These are phyloP conservation scores for Polyplosphaeria fusca DNA, from an alignment of 495 filamentous ascomycete species.

Conservation along the genomic window DNA sequence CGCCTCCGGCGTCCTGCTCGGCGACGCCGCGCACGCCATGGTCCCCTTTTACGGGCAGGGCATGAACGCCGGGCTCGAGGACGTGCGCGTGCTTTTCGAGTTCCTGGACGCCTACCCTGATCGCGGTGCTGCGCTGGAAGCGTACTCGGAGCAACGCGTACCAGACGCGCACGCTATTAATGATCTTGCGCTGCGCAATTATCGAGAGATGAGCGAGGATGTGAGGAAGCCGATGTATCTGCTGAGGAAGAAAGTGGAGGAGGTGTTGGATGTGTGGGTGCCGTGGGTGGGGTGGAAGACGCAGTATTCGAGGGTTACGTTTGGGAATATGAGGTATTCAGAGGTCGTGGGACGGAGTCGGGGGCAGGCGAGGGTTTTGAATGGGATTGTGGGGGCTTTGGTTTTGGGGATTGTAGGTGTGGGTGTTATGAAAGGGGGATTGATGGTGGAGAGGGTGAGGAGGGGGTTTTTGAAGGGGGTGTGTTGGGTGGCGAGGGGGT, in stretches of 20 bases:
- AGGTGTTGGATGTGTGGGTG: conserved; percentile 70
- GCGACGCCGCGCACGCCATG: conserved; percentile 96
- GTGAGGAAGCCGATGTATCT: conserved; percentile 74
- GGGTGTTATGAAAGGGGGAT: neutral
- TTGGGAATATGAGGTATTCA: conserved; percentile 86
- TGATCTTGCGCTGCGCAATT: conserved; percentile 86
- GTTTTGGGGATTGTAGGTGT: neutral
- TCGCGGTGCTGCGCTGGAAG: conserved; percentile 59
- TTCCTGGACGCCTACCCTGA: conserved; percentile 52
- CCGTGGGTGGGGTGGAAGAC: conserved; percentile 81
- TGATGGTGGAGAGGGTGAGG: conserved; percentile 13
- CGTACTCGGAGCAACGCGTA: conserved; percentile 68
- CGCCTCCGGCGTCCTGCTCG: conserved; percentile 77
- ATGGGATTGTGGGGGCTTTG: conserved; percentile 11
- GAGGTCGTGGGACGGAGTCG: conserved; percentile 68
- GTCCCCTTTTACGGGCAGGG: conserved; percentile 62
- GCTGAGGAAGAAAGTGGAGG: conserved; percentile 79
- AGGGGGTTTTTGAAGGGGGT: conserved; percentile 7
- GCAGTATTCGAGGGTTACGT: conserved; percentile 89
- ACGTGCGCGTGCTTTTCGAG: conserved; percentile 59
- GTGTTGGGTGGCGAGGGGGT: neutral
- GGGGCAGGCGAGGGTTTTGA: conserved; percentile 55
- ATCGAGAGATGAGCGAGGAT: conserved; percentile 83
- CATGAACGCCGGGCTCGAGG: conserved; percentile 47
- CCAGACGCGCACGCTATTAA: conserved; percentile 87